A percentile compares a stretch with the other conserved stretches of the same genome.
Conservation (phyloP, 805 yeast species). For the Scheffersomyces stipitis region DNA sequence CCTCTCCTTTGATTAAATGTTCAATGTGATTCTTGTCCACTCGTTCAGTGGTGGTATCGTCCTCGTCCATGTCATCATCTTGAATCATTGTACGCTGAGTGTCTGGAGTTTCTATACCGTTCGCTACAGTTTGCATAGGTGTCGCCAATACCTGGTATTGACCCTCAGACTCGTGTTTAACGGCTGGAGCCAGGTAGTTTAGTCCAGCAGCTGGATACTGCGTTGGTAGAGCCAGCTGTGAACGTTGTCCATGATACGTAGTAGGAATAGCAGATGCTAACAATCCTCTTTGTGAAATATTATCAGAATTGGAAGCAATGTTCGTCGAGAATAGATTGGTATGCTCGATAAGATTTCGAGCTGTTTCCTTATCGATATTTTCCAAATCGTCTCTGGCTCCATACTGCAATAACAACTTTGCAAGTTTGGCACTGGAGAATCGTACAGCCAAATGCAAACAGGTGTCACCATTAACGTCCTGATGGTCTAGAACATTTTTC, state of each 20-base stretch:
- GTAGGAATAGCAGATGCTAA: neutral
- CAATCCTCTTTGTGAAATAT: too few species aligned
- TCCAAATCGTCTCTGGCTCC: slow-evolving; percentile 68
- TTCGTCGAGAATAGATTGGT: slow-evolving; percentile 28
- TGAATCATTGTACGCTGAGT: slow-evolving; percentile 46
- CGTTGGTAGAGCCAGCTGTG: neutral
- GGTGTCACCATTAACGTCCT: slow-evolving; percentile 82
- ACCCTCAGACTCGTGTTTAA: neutral
- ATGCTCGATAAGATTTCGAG: slow-evolving; percentile 41
- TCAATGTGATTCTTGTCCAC: slow-evolving; percentile 36
- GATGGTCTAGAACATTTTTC: slow-evolving; percentile 66
- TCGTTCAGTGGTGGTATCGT: slow-evolving; percentile 24
- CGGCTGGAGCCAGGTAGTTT: neutral
- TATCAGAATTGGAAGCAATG: neutral
- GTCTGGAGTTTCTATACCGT: slow-evolving; percentile 39
- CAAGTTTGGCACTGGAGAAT: slow-evolving; percentile 67
- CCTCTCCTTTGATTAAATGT: slow-evolving; percentile 28
- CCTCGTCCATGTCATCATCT: slow-evolving; percentile 41
- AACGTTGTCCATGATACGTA: too few species aligned
- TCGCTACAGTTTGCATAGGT: slow-evolving; percentile 27
- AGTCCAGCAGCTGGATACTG: neutral
- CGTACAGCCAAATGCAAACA: slow-evolving; percentile 77
- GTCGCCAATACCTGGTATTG: slow-evolving; percentile 22
- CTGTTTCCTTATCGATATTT: slow-evolving; percentile 44
- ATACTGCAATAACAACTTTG: slow-evolving; percentile 75